Percentiles rank a stretch among this genome's conserved stretches.
These are phyloP conservation scores for Phlebopus sp. DNA, from an alignment of 1,284 basidiomycete species.

Conservation along the genomic window DNA sequence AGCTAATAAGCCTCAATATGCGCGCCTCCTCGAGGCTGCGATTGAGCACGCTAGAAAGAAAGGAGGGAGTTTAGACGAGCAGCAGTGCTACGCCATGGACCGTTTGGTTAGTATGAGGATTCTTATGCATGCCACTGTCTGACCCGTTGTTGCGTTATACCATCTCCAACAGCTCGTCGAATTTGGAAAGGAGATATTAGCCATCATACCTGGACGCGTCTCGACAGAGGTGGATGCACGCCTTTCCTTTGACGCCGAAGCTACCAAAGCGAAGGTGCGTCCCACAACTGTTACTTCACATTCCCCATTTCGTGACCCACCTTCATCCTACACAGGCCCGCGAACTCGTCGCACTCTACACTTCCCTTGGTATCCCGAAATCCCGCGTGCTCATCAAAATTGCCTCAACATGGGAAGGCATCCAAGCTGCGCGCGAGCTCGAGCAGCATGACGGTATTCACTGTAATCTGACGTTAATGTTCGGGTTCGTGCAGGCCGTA, in stretches of 20 bases:
- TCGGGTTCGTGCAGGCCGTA: slow-evolving; percentile 96
- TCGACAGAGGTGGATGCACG: slow-evolving; percentile 98
- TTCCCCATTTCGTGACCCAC: background rate
- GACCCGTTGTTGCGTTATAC: too few species aligned
- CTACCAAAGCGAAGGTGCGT: slow-evolving; percentile 76
- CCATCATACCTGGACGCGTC: slow-evolving; percentile 95
- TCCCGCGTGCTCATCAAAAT: slow-evolving; percentile 98
- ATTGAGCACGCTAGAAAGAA: slow-evolving; percentile 81
- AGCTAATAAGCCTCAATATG: slow-evolving; percentile 84
- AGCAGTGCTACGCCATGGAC: slow-evolving; percentile 80
- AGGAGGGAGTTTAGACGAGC: slow-evolving; percentile 67
- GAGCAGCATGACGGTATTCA: slow-evolving; percentile 91
- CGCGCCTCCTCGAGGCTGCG: slow-evolving; percentile 80
- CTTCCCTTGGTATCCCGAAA: slow-evolving; percentile 84
- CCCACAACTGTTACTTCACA: background rate
- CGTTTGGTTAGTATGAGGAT: slow-evolving; percentile 65
- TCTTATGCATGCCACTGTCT: too few species aligned
- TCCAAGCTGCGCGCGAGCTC: slow-evolving; percentile 95
- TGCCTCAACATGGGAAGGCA: slow-evolving; percentile 98
- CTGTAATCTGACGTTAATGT: slow-evolving; percentile 97
- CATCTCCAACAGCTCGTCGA: slow-evolving; percentile 84
- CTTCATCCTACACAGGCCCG: slow-evolving; percentile 61
- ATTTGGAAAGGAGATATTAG: slow-evolving; percentile 93
- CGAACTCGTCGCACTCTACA: slow-evolving; percentile 91
- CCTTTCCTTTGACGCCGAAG: slow-evolving; percentile 92